phyloP scores from a whole-genome alignment of 2,329 filamentous ascomycete species.

The Hymenoscyphus scutula region DNA sequence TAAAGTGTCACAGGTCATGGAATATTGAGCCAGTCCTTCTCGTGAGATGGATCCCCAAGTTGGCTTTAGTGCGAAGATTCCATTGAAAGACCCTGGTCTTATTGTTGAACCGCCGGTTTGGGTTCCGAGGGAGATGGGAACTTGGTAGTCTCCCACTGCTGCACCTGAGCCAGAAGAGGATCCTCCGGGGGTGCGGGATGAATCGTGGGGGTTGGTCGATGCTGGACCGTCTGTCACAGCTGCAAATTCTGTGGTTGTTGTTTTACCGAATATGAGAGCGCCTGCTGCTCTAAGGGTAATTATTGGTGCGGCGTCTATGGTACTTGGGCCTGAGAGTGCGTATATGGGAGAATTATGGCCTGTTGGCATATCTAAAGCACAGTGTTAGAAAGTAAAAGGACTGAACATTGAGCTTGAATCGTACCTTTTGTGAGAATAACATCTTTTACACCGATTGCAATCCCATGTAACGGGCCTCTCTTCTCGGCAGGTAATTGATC shows the following conservation, averaged over 20 bases:
- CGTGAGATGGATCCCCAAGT: conserved; percentile 62
- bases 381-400: conserved; percentile 3
- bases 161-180: conserved; percentile 67
- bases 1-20: conserved; percentile 58
- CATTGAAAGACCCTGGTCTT: conserved; percentile 63
- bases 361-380: conserved; percentile 54
- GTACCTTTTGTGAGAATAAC: conserved; percentile 55
- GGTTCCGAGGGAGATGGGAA: conserved; percentile 59
- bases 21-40: conserved; percentile 60
- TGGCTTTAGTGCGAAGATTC: conserved; percentile 63
- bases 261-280: conserved; percentile 58
- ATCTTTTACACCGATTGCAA: conserved; percentile 60
- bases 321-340: conserved; percentile 40
- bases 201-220: conserved; percentile 57
- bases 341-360: conserved; percentile 56
- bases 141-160: conserved; percentile 57
- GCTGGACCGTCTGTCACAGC: conserved; percentile 51
- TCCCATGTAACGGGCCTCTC: conserved; percentile 55
- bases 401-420: neutral
- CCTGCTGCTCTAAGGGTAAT: conserved; percentile 52
- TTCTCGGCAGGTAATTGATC: conserved; percentile 47
- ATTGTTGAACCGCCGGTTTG: conserved; percentile 66
- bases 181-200: conserved; percentile 58
- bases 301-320: conserved; percentile 52
- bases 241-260: conserved; percentile 64